These are phyloP conservation scores for Scutellaria barbata DNA, from an alignment of 257 asterid species.

Conservation along the genomic window DNA sequence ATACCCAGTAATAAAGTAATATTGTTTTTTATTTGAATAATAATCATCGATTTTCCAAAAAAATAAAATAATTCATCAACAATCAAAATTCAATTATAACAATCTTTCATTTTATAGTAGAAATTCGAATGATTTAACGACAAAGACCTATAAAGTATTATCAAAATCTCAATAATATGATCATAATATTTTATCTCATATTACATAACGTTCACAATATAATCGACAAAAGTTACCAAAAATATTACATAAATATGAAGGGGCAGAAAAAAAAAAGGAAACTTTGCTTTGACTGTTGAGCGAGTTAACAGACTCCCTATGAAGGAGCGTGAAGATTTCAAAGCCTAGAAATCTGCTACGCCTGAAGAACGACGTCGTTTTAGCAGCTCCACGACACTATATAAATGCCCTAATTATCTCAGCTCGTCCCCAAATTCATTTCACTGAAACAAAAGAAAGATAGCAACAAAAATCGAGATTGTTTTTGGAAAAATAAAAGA, in stretches of 20 bases:
- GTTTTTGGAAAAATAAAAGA: not conserved
- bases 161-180: not conserved
- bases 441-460: not conserved
- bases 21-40: too few species aligned
- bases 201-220: too few species aligned
- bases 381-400: slow-evolving; percentile 25
- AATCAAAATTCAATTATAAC: too few species aligned
- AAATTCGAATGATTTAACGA: too few species aligned
- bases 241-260: not conserved
- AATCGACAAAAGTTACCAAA: not conserved
- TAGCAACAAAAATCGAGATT: slow-evolving; percentile 2
- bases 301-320: slow-evolving; percentile 11
- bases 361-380: slow-evolving; percentile 41
- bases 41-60: too few species aligned
- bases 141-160: not conserved
- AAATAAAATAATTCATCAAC: too few species aligned
- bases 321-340: slow-evolving; percentile 25
- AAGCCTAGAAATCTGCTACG: slow-evolving; percentile 7
- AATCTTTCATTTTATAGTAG: too few species aligned
- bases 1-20: too few species aligned
- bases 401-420: slow-evolving; percentile 15
- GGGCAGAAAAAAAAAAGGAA: not conserved
- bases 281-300: slow-evolving; percentile 15
- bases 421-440: slow-evolving; percentile 22
- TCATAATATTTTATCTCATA: not conserved